Percentiles rank a stretch among this genome's conserved stretches.
phyloP scores from a whole-genome alignment of 208 protist genomes.

The Tritrichomonas foetus region DNA sequence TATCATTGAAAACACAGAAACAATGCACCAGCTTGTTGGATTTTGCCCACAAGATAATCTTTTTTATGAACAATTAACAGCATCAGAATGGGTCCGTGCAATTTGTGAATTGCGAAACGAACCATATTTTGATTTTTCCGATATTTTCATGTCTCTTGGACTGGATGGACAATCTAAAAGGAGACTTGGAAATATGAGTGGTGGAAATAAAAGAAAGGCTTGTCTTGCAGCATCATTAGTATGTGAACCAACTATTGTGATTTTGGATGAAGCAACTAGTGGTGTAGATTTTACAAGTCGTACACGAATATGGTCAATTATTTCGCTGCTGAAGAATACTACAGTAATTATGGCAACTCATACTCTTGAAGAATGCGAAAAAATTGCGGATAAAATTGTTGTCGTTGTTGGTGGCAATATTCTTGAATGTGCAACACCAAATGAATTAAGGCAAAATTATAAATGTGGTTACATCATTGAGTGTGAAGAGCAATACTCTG shows the following conservation, averaged over 20 bases:
- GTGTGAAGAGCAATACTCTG: background rate
- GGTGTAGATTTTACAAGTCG: background rate
- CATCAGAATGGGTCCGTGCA: background rate
- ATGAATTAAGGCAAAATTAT: background rate
- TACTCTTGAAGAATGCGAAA: conserved; percentile 20
- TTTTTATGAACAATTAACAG: background rate
- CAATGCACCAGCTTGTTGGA: background rate
- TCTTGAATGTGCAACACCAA: background rate
- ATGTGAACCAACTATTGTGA: background rate
- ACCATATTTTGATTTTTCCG: no score
- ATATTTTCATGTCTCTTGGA: background rate
- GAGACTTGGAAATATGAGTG: background rate
- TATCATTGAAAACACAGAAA: background rate
- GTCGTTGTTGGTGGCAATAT: background rate
- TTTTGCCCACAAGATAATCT: background rate
- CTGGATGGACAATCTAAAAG: background rate
- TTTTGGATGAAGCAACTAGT: background rate
- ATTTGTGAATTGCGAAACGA: background rate
- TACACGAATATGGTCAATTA: background rate
- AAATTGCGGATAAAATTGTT: background rate
- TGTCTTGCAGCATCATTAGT: background rate
- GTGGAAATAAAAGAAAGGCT: background rate
- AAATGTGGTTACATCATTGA: background rate
- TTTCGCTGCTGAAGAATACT: background rate
- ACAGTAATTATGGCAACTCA: conserved; percentile 1